phyloP scores from a whole-genome alignment of 768 basidiomycete genomes.

The Auricularia heimuer region DNA sequence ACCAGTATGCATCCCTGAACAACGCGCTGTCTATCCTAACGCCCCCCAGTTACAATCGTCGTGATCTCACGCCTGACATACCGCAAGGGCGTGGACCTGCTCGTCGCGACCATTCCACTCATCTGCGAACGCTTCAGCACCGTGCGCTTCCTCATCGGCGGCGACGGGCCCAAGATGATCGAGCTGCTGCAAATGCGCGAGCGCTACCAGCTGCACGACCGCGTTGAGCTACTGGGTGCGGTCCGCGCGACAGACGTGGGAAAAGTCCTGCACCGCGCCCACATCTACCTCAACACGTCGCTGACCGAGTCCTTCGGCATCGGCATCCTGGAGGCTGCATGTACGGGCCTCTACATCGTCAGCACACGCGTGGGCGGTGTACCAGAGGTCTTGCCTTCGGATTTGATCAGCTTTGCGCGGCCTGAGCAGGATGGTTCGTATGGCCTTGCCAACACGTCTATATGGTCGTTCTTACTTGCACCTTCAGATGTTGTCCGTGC shows the following conservation, averaged over 20 bases:
- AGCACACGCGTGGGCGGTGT: conserved; percentile 92
- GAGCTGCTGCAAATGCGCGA: conserved; percentile 95
- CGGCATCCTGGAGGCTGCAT: conserved; percentile 94
- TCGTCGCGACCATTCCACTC: conserved; percentile 84
- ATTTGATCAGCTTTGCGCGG: conserved; percentile 91
- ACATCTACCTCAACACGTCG: conserved; percentile 92
- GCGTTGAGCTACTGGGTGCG: conserved; percentile 81
- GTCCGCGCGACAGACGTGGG: conserved; percentile 77
- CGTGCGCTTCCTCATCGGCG: conserved; percentile 84
- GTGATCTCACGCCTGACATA: conserved; percentile 86
- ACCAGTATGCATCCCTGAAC: conserved; percentile 34
- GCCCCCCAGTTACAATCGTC: conserved; percentile 70
- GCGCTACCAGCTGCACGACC: conserved; percentile 78
- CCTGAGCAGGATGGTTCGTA: conserved; percentile 85
- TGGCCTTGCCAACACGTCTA: background rate
- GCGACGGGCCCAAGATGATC: conserved; percentile 90
- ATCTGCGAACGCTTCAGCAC: conserved; percentile 81
- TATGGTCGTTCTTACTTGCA: background rate
- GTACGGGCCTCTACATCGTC: conserved; percentile 88
- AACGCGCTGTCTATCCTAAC: background rate
- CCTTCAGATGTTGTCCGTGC: conserved; percentile 72
- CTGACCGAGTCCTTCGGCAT: conserved; percentile 96
- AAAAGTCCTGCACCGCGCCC: conserved; percentile 72
- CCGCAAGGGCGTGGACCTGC: conserved; percentile 91
- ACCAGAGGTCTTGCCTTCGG: conserved; percentile 85